Evolutionary conservation across 768 basidiomycete genomes (phyloP), one percentile per base, ranked within the genome.

Genomic region (Holtermannia corniformis): DNA sequence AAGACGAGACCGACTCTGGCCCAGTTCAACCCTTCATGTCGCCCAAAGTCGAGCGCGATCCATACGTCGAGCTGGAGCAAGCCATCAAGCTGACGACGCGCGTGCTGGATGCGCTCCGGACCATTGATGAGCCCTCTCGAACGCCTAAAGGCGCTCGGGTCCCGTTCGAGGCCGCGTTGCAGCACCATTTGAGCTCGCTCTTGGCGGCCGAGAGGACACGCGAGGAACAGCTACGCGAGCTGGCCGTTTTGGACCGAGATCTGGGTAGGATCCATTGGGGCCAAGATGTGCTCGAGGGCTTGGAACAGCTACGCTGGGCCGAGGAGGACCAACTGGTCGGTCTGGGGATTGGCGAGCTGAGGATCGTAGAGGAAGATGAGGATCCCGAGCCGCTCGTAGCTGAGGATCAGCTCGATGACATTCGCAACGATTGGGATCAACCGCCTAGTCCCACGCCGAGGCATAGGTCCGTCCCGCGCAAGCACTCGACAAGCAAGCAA

Each of bases 161-260:
- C 7, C n/a, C n/a, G n/a, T n/a, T n/a, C n/a, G 32, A 37, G 32
- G 32, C 16, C 32, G 16, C 10, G 32, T 16, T 37, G 32, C 32
- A 37, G 32, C 10, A 37, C 16, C 52, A 60, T 55, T 22, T 54
- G 49, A 44, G 28, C n/a, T 44, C 32, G 27, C 44, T 60, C 52
- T 21, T 40, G 22, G 48, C 51, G 21, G 26, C 45, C 25, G 56
- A 54, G 47, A 49, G 40, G 44, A 49, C 19, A 20, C 28, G 55
- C 20, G 59, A 54, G 37, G 59, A 55, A 40, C 43, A 42, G 49
- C 37, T 57, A 16, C 49, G 52, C 44, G 47, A 54, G 14, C 25
- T 60, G 47, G 45, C 43, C 19, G 44, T 44, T 14, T 27, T 51
- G 24, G 41, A 37, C 10, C 32, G 32, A 16, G 32, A 37, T 7